Conservation (phyloP, 768 basidiomycete genomes). For the Boletus tylopilopsis region DNA sequence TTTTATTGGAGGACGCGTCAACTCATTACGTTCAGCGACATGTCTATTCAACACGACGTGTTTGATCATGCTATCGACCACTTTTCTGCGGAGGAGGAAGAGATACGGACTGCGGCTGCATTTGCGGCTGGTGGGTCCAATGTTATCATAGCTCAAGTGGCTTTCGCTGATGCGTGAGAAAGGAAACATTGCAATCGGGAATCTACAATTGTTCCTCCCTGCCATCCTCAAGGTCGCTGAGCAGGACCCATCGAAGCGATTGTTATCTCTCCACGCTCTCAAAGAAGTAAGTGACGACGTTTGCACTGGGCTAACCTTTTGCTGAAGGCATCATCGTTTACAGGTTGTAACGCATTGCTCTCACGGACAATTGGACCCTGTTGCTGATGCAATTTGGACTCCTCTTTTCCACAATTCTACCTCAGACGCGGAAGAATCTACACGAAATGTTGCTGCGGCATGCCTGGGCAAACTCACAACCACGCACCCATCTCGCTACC, state of each 20-base stretch:
- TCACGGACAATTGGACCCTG: constrained; percentile 74
- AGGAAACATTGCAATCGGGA: constrained; percentile 97
- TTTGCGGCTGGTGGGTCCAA: constrained; percentile 76
- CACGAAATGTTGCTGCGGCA: constrained; percentile 92
- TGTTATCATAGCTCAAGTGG: not conserved
- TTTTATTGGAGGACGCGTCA: not conserved
- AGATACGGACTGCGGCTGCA: constrained; percentile 85
- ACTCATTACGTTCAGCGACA: constrained; percentile 55
- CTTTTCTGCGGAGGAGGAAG: constrained; percentile 78
- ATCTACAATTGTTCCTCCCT: constrained; percentile 82
- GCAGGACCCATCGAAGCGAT: constrained; percentile 69
- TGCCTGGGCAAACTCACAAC: constrained; percentile 95
- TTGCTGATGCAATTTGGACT: constrained; percentile 88
- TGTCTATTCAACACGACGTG: constrained; percentile 75
- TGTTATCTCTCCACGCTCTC: constrained; percentile 86
- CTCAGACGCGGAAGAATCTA: constrained; percentile 78
- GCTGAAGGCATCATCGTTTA: not conserved
- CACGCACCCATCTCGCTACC: constrained; percentile 84
- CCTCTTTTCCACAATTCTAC: constrained; percentile 92
- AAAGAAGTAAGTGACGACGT: constrained; percentile 63
- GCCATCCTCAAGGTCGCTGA: constrained; percentile 76
- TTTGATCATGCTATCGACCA: constrained; percentile 72
- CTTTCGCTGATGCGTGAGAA: not conserved
- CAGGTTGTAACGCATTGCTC: constrained; percentile 92
- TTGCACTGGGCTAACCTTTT: not conserved